A percentile compares a stretch with the other conserved stretches of the same genome.
phyloP scores from a whole-genome alignment of 352 stramenopile species.

The Globisporangium yorkense region DNA sequence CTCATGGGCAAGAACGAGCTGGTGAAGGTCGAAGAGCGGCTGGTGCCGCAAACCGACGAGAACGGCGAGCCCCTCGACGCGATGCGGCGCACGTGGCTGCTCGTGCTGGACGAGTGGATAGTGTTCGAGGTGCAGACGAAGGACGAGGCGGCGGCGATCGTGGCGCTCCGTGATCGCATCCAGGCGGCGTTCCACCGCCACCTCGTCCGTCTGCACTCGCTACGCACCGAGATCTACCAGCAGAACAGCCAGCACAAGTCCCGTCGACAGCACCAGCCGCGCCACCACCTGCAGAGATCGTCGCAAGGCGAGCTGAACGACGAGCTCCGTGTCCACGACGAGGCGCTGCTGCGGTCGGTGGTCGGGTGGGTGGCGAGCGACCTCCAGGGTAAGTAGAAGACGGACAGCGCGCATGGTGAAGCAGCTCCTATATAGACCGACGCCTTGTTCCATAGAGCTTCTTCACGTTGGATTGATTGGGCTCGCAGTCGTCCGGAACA shows the following conservation, averaged over 20 bases:
- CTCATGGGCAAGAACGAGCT: constrained; percentile 48
- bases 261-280: not conserved
- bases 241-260: not conserved
- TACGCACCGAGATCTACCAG: constrained; percentile 17
- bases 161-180: constrained; percentile 49
- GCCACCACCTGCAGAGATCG: not conserved
- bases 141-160: constrained; percentile 41
- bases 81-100: constrained; percentile 27
- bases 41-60: constrained; percentile 27
- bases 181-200: constrained; percentile 60
- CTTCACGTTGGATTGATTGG: no score
- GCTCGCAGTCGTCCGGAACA: no score
- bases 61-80: constrained; percentile 12
- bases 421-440: not conserved
- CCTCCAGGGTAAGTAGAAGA: constrained; percentile 16
- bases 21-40: constrained; percentile 21
- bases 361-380: constrained; percentile 49
- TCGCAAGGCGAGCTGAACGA: not conserved
- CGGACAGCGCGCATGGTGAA: not conserved
- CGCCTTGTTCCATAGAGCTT: not conserved
- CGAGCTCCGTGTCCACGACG: constrained; percentile 38
- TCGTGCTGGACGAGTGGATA: constrained; percentile 75
- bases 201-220: constrained; percentile 48
- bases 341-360: constrained; percentile 39
- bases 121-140: constrained; percentile 44